Evolutionary conservation across 495 filamentous ascomycete genomes (phyloP), one percentile per base, ranked within the genome.

Genomic region (Viridothelium virens): DNA sequence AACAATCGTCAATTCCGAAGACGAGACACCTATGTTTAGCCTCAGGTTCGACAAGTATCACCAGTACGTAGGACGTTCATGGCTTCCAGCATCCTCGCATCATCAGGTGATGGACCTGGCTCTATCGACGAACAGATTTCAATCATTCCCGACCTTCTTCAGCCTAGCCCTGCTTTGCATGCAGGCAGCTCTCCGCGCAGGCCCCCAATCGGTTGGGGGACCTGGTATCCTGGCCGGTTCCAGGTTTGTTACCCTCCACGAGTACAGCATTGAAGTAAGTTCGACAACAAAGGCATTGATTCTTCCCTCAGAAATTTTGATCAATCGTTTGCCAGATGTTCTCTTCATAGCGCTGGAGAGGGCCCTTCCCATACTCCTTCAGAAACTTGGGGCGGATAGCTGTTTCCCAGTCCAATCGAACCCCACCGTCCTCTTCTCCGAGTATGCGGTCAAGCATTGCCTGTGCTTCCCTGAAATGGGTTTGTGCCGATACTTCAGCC

Each of bases 181-280:
- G 48, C 14, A 53, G 48, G 48, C 48, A 53, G n/a, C 48, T 53
- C n/a, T 53, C 48, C n/a, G 48, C 48, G 48, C 48, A 53, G 25
- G 25, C 48, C 5, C 48, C 48, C 25, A 53, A 18, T 53, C 48
- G 48, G 10, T 53, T 18, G 5, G 7, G 5, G 16, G 48, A 53
- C 48, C 14, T 12, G 48, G 48, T 14, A 11, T 16, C 7, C 5
- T 16, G 14, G 14, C 48, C 48, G 5, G 9, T 53, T 5, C n/a
- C 48, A 12, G 25, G 9, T 53, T 18, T 18, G 48, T 53, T 53
- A 16, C 25, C 10, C 16, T 53, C 48, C 25, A 53, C n/a, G 5
- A 53, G 48, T 18, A 18, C 48, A 12, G 48, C 10, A 18, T 18
- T 53, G 48, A 16, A 53, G 48, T 53, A 53, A 18, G 25, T 18